Evolutionary conservation across 1,284 basidiomycete genomes (phyloP).

Genomic region (Cutaneotrichosporon daszewskae): DNA sequence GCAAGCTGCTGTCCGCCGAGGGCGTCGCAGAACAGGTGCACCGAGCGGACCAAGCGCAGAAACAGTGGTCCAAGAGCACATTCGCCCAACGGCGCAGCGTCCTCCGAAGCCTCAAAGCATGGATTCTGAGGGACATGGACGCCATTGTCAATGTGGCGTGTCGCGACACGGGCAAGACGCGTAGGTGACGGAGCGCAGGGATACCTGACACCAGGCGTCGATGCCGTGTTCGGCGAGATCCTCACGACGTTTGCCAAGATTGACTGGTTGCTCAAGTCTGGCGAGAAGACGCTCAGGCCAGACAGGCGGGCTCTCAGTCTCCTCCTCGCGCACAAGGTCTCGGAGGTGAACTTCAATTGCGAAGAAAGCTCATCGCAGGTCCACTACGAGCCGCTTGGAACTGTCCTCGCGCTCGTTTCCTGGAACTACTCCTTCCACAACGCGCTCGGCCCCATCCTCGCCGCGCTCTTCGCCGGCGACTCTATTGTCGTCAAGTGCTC

Average conservation of each 20-base stretch:
- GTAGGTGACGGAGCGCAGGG: conserved; percentile 62
- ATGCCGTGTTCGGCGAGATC: conserved; percentile 84
- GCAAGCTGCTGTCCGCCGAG: conserved; percentile 59
- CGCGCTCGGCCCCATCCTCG: conserved; percentile 84
- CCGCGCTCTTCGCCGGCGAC: conserved; percentile 85
- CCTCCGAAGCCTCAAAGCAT: conserved; percentile 76
- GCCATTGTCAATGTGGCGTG: conserved; percentile 81
- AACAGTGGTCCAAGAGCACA: conserved; percentile 62
- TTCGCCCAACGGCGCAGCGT: conserved; percentile 74
- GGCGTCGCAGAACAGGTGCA: conserved; percentile 68
- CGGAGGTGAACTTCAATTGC: conserved; percentile 28
- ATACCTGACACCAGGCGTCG: conserved; percentile 64
- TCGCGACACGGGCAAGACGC: conserved; percentile 91
- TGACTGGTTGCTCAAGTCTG: conserved; percentile 69
- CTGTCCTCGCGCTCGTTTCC: conserved; percentile 85
- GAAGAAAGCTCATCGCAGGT: conserved; percentile 53
- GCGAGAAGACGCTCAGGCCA: conserved; percentile 66
- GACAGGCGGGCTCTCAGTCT: conserved; percentile 66
- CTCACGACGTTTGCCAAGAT: conserved; percentile 82
- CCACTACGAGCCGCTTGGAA: conserved; percentile 86
- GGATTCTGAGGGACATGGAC: conserved; percentile 74
- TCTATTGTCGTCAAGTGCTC: conserved; percentile 87
- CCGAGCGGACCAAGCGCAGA: conserved; percentile 63
- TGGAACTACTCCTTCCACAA: conserved; percentile 78
- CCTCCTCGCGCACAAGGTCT: conserved; percentile 75